Evolutionary conservation across 805 yeast genomes (phyloP).

Genomic region (Ogataea paraovalis): DNA sequence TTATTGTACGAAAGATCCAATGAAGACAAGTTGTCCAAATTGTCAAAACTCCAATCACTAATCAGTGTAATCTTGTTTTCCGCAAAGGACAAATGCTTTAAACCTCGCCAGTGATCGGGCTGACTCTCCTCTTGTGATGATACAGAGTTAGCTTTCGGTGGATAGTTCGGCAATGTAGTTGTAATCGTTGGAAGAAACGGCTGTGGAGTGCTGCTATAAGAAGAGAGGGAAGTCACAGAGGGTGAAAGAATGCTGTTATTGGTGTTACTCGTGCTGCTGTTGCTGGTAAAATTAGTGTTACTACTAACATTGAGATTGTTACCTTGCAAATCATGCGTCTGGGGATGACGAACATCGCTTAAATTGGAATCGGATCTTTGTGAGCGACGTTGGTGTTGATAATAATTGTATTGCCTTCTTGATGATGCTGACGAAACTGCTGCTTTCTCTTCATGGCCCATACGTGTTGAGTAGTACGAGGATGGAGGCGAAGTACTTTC

Average conservation of each 20-base stretch:
- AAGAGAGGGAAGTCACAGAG: background rate
- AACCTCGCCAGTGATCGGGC: constrained; percentile 31
- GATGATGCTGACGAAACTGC: constrained; percentile 13
- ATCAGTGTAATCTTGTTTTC: constrained; percentile 36
- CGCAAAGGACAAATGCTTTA: constrained; percentile 38
- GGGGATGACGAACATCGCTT: constrained; percentile 10
- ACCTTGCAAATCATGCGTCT: background rate
- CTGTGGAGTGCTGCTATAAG: background rate
- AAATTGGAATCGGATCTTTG: constrained; percentile 12
- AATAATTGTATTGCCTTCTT: constrained; percentile 26
- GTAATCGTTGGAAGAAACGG: background rate
- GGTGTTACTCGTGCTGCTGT: constrained; percentile 9
- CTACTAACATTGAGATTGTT: background rate
- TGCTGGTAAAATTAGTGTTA: background rate
- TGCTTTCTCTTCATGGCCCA: constrained; percentile 14
- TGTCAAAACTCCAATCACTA: constrained; percentile 28
- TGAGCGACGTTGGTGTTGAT: constrained; percentile 16
- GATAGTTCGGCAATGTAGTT: background rate
- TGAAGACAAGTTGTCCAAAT: constrained; percentile 32
- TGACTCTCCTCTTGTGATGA: constrained; percentile 1
- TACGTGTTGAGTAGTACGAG: constrained; percentile 14
- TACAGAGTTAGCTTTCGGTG: background rate
- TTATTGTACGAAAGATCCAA: constrained; percentile 55
- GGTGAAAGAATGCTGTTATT: constrained; percentile 2
- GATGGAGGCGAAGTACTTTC: constrained; percentile 19